Base-by-base conservation (phyloP, 805 yeast species). In the Sugiyamaella smithiae region DNA sequence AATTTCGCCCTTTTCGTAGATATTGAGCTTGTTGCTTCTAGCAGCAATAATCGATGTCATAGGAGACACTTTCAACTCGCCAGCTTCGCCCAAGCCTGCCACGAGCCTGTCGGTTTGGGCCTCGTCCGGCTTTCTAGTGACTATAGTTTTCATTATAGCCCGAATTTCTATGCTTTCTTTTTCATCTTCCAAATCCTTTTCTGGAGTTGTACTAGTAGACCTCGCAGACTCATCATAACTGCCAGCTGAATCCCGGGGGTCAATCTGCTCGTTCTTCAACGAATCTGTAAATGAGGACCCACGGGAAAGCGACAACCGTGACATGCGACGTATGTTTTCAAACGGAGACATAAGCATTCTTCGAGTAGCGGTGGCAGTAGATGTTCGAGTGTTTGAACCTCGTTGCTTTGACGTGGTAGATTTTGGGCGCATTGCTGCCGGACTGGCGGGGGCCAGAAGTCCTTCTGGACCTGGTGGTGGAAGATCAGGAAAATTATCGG, bases 1-100 rank as follows among this genome's bases (percentile, higher is more conserved):
- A 12, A 84, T 66, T 60, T 84, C 88, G 3, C 84, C 82, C 40
- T 75, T 70, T 60, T 84, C 89, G 54, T 79, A 81, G 4, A 76
- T 64, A 40, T 73, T 78, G 25, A 84, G 53, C 19, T 40, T 31
- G 31, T 26, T 37, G 8, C 31, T 48, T 20, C 49, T 51, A 20
- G 59, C 41, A 20, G 58, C 62, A 12, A 46, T 45, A 5, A 59
- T 58, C 38, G 57, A 57, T 16, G 54, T 51, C 53, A 45, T 53
- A 11, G 49, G 57, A 33, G 33, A 53, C 9, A 29, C 49, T 11
- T 26, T 42, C 37, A 28, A 33, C 32, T 20, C 51, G 28, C 47
- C 52, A 36, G 36, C 16, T 19, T 36, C 24, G 44, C 40, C 32
- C 29, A 43, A 11, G n/a, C 33, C 51, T 20, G 45, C 43, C 33